These are phyloP conservation scores for Rhizopus microsporus DNA, from an alignment of 371 early-diverging fungal genomes.

Conservation along the genomic window DNA sequence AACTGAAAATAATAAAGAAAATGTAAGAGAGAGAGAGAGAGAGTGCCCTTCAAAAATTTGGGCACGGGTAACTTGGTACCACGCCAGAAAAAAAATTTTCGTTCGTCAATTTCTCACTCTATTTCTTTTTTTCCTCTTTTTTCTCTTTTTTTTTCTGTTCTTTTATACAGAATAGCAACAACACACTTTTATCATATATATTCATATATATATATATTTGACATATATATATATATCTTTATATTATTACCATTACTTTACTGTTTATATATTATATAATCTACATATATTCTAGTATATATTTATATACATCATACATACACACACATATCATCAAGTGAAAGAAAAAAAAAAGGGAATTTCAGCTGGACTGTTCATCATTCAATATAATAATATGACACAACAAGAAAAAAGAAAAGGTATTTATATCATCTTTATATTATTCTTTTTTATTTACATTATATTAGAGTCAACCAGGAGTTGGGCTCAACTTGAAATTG, in stretches of 20 bases:
- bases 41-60: neutral
- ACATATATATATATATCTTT: no score
- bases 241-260: neutral
- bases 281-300: neutral
- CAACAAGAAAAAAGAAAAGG: neutral
- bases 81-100: neutral
- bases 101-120: neutral
- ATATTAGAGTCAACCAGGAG: slow-evolving; percentile 12
- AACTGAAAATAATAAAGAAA: no score
- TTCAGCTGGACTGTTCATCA: neutral
- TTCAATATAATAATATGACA: neutral
- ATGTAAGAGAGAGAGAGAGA: no score
- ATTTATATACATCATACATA: neutral
- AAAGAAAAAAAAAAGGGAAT: neutral
- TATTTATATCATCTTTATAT: no score
- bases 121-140: neutral
- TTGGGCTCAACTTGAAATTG: slow-evolving; percentile 36
- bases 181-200: no score
- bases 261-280: neutral
- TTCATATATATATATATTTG: no score
- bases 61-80: neutral
- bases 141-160: no score
- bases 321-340: neutral
- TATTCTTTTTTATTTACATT: neutral
- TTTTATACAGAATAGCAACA: no score